phyloP scores from a whole-genome alignment of 371 early-diverging fungal genomes.

The Entomophthora muscae region DNA sequence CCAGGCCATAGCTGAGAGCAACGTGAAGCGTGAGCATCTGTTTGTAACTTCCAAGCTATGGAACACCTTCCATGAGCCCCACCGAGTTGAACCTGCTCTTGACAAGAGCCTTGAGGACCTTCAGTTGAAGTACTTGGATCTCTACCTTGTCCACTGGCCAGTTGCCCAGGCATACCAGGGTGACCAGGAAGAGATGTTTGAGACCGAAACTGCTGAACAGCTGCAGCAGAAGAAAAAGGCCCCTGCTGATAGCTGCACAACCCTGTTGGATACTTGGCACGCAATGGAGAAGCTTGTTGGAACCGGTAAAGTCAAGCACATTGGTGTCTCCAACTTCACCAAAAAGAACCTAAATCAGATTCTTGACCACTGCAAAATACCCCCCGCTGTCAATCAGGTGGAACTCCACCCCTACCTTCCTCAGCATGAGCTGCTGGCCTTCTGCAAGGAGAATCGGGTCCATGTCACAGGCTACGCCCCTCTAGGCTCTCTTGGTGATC shows the following conservation, averaged over 20 bases:
- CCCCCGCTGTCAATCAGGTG: conserved; percentile 72
- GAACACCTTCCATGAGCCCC: conserved; percentile 58
- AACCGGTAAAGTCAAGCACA: conserved; percentile 32
- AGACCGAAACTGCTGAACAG: conserved; percentile 24
- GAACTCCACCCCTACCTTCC: conserved; percentile 56
- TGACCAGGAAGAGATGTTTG: conserved; percentile 13
- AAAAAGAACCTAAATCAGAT: conserved; percentile 48
- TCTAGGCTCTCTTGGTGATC: conserved; percentile 53
- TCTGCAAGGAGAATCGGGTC: conserved; percentile 32
- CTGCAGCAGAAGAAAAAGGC: conserved; percentile 66
- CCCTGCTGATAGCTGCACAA: conserved; percentile 20
- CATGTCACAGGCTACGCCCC: conserved; percentile 75
- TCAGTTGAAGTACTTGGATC: conserved; percentile 65
- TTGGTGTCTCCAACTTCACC: conserved; percentile 48
- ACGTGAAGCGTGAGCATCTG: conserved; percentile 43
- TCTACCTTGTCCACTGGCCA: conserved; percentile 57
- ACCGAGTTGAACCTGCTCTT: conserved; percentile 41
- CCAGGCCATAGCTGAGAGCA: conserved; percentile 34
- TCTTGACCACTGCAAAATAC: conserved; percentile 38
- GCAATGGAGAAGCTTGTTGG: conserved; percentile 44
- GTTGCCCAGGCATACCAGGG: conserved; percentile 14
- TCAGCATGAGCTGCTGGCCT: conserved; percentile 29
- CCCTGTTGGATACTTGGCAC: conserved; percentile 37
- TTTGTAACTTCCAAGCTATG: conserved; percentile 87
- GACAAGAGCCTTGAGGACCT: conserved; percentile 50